Percentiles rank a stretch among this genome's conserved stretches.
Evolutionary conservation across 2,329 filamentous ascomycete species (phyloP).

Genomic region (Aspergillus chevalieri): DNA sequence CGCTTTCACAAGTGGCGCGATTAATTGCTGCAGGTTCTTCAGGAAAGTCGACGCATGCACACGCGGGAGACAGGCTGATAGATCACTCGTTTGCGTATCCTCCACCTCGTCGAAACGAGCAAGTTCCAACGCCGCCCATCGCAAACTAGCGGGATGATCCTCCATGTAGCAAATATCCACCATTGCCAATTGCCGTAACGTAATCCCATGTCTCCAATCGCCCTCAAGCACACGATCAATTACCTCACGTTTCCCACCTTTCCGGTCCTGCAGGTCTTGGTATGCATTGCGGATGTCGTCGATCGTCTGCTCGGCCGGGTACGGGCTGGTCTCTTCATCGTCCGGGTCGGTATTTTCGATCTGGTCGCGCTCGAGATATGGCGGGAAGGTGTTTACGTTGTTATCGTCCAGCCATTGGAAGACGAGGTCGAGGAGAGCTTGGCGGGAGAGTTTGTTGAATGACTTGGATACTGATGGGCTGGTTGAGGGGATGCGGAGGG

Average conservation of each 20-base stretch:
- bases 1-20: constrained; percentile 72
- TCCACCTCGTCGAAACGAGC: constrained; percentile 18
- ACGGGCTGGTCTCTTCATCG: constrained; percentile 59
- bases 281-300: constrained; percentile 64
- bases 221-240: constrained; percentile 52
- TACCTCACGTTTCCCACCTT: constrained; percentile 49
- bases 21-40: constrained; percentile 65
- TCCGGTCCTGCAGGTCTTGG: constrained; percentile 50
- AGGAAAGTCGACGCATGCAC: constrained; percentile 79
- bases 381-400: constrained; percentile 55
- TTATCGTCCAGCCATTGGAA: constrained; percentile 70
- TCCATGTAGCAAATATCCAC: constrained; percentile 50
- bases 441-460: constrained; percentile 64
- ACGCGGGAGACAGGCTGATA: constrained; percentile 50
- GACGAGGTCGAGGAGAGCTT: constrained; percentile 64
- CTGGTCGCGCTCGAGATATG: constrained; percentile 51
- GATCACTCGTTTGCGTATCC: constrained; percentile 23
- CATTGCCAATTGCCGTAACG: constrained; percentile 51
- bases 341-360: constrained; percentile 50
- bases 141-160: constrained; percentile 46
- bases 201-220: constrained; percentile 52
- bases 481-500: constrained; percentile 60
- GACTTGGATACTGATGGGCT: constrained; percentile 61
- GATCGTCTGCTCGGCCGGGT: constrained; percentile 60
- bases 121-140: constrained; percentile 51